phyloP scores from a whole-genome alignment of 495 filamentous ascomycete species.

The Annulohypoxylon maeteangense region DNA sequence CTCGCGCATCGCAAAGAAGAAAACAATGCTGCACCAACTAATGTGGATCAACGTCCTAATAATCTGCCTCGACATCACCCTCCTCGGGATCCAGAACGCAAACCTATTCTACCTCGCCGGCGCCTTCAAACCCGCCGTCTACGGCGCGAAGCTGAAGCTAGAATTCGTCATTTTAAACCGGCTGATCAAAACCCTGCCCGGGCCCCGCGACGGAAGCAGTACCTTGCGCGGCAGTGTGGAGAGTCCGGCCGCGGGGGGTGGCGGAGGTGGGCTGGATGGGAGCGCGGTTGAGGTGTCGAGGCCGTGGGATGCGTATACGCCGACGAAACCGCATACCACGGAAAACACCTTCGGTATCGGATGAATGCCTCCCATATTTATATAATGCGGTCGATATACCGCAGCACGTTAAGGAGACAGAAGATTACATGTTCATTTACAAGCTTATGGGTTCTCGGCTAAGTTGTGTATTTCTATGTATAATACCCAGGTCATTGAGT shows the following conservation, averaged over 20 bases:
- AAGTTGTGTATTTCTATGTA: neutral
- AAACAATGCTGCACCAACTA: neutral
- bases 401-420: neutral
- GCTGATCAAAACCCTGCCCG: neutral
- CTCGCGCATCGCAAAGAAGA: neutral
- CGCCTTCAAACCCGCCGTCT: conserved; percentile 5
- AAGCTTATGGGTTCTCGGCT: neutral
- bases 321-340: neutral
- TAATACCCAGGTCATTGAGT: neutral
- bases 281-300: neutral
- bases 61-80: conserved; percentile 6
- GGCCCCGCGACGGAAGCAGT: neutral
- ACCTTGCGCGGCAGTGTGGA: neutral
- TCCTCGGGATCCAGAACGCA: conserved; percentile 5
- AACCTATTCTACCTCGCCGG: conserved; percentile 4
- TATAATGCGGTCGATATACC: neutral
- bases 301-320: neutral
- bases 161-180: conserved; percentile 6
- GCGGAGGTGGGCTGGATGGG: neutral
- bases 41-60: neutral
- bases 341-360: neutral
- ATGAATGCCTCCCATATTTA: neutral
- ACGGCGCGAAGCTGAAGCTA: conserved; percentile 5
- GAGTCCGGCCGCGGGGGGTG: neutral
- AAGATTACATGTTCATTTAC: neutral